Base-by-base conservation (phyloP, 139 green algal genomes). In the Picochlorum sp. region DNA sequence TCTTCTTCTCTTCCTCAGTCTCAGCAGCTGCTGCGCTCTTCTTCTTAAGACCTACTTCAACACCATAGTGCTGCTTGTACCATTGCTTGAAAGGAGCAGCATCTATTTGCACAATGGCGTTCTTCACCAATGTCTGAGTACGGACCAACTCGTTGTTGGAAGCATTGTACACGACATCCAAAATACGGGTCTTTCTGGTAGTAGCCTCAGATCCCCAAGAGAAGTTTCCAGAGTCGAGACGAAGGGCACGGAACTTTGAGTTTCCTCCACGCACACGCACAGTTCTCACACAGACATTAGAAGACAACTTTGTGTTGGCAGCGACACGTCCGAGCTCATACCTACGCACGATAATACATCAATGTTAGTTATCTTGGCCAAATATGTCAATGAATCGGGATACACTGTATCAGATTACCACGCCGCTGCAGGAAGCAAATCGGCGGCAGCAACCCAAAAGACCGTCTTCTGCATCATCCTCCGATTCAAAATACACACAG, bases 131-230 rank as follows among this genome's bases (percentile, higher is more conserved):
- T 20, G 94, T 98, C 84, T 99, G 86, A 34, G 94, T 99, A 69
- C 94, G 87, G 45, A 94, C 81, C 79, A 99, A 81, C 85, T 99
- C 94, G 83, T 99, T 98, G 86, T 98, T 98, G 71, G 90, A 96
- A 23, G 94, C 87, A 79, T 99, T 98, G 92, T 99, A 99, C 30
- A 76, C 68, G 26, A 99, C 94, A 64, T 97, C 90, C 78, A 99
- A 66, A 57, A 99, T 84, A 77, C 94, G 92, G 6, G 84, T 83
- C 85, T 98, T 98, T 74, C 90, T 81, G 45, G 94, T 92, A 26
- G 92, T 77, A 56, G 88, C 83, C 83, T 95, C 87, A 54, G 76
- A 86, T 47, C 84, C 83, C 93, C 93, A 99, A 18, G 88, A 90
- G 80, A 89, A 99, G 84, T 96, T 98, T 74, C 94, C 94, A 57